Base-by-base conservation (phyloP, 1,284 basidiomycete species). In the Boletus semigastroideus region DNA sequence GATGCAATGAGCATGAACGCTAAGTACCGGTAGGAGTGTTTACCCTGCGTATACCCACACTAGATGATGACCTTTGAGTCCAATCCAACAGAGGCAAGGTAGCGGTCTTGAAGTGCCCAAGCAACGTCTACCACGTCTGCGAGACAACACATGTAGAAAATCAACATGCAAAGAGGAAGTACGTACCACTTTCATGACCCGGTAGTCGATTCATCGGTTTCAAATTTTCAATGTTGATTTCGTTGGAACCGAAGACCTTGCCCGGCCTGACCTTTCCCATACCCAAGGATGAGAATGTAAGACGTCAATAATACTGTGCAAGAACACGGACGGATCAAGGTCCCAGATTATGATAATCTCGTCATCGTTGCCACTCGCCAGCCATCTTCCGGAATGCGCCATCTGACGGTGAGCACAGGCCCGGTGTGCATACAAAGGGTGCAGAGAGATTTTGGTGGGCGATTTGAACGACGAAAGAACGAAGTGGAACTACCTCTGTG, bases 181-280 rank as follows among this genome's bases (percentile, higher is more conserved):
- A 14, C 10, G 41, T 42, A 93, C 93, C 93, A 61, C 92, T 94
- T 56, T 92, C 90, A 68, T 99, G 96, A 0, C 94, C 97, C 25
- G 93, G 90, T 3, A 99, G 75, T 40, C 95, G 82, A 56, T 93
- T 92, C 61, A 95, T 71, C 4, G 94, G 91, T 66, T 95, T 96
- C 96, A 96, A 99, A 33, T 90, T 92, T 72, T 99, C 97, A n/a
- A 98, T 82, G 66, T 96, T 97, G 55, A 94, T 82, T 66, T 96
- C 94, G 60, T 94, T 91, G 20, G 90, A 88, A 4, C 94, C 94
- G 83, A 92, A 97, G 3, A 94, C 85, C 66, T 89, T 90, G 16
- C 93, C 92, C 84, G 84, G 25, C 90, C 87, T 37, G 79, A 79
- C 22, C 91, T 94, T 59, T 48, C 50, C 34, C 31, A 44, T 33